Evolutionary conservation across 805 yeast species (phyloP).

Genomic region (Candida michaelii): DNA sequence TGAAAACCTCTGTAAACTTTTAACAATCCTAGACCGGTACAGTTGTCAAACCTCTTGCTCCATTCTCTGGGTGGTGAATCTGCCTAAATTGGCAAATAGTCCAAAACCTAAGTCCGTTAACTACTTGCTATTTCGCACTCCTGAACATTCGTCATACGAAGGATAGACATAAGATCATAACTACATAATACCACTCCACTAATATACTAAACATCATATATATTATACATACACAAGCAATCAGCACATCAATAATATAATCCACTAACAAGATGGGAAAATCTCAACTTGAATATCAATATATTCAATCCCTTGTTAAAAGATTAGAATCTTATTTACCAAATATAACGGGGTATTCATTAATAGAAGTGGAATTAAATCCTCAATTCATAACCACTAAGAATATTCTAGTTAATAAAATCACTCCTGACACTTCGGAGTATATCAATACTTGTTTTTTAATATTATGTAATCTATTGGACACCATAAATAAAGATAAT

Average conservation of each 20-base stretch:
- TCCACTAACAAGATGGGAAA: not conserved
- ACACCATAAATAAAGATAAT: constrained; percentile 24
- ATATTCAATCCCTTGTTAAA: constrained; percentile 23
- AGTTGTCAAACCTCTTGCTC: no score
- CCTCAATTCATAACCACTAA: constrained; percentile 38
- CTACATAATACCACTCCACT: no score
- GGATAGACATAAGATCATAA: not conserved
- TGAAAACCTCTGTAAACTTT: not conserved
- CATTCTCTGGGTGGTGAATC: no score
- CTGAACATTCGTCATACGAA: constrained; percentile 5
- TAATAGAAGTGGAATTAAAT: constrained; percentile 41
- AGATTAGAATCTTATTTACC: constrained; percentile 38
- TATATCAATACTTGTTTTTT: constrained; percentile 22
- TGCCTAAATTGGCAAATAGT: no score
- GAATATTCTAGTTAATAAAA: constrained; percentile 24
- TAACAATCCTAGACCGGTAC: no score
- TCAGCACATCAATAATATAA: not conserved
- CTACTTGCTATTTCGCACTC: constrained; percentile 4
- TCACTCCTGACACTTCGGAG: constrained; percentile 9
- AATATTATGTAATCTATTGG: constrained; percentile 24
- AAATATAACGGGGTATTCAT: constrained; percentile 35
- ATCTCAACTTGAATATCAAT: constrained; percentile 10
- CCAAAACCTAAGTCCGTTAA: no score
- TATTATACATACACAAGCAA: no score
- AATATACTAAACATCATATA: no score